Evolutionary conservation across 805 yeast species (phyloP).

Genomic region (Pichia ethanolica): DNA sequence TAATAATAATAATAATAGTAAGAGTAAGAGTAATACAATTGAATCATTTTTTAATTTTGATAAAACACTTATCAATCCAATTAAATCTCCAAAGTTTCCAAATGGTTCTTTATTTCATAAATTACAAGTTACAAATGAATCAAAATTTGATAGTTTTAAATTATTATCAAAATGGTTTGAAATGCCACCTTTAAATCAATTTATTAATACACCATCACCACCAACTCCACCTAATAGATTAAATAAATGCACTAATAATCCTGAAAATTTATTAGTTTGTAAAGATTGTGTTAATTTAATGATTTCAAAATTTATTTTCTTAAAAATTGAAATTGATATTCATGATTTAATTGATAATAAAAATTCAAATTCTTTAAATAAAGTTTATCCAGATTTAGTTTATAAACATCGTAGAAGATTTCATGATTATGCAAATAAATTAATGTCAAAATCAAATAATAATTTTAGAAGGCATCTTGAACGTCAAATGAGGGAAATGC

Average conservation of each 20-base stretch:
- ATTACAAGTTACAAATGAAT: conserved; percentile 19
- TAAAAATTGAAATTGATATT: conserved; percentile 25
- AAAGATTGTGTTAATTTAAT: conserved; percentile 23
- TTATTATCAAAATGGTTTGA: conserved; percentile 30
- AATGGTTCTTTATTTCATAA: conserved; percentile 24
- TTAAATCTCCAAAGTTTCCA: conserved; percentile 23
- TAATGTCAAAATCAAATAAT: not conserved
- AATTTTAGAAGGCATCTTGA: not conserved
- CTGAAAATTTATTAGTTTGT: conserved; percentile 28
- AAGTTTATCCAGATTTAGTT: conserved; percentile 21
- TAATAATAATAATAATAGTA: not conserved
- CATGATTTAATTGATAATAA: conserved; percentile 16
- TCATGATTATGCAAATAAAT: conserved; percentile 1
- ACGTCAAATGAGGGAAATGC: not conserved
- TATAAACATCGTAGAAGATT: conserved; percentile 26
- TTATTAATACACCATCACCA: conserved; percentile 26
- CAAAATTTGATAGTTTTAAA: conserved; percentile 21
- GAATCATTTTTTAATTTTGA: conserved; percentile 8
- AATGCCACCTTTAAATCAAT: conserved; percentile 30
- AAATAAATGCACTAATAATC: conserved; percentile 19
- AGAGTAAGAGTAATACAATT: not conserved
- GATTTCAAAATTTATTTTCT: conserved; percentile 22
- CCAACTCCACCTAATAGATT: conserved; percentile 28
- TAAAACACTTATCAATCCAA: conserved; percentile 1
- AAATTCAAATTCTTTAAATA: not conserved